Base-by-base conservation (phyloP, 495 filamentous ascomycete species). In the Parathielavia hyrcaniae region DNA sequence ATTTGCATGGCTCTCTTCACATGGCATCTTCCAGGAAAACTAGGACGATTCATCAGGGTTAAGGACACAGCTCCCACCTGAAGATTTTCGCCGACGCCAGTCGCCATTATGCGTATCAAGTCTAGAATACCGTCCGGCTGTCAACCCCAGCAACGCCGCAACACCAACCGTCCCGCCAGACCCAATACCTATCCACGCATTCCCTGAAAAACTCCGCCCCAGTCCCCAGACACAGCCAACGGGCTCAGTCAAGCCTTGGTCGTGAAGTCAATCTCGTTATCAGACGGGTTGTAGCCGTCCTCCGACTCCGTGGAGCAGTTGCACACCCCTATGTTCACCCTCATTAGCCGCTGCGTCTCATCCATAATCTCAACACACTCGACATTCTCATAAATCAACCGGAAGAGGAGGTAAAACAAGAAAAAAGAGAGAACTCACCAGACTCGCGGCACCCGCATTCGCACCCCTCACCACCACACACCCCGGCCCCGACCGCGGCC, bases 211-310 rank as follows among this genome's bases (percentile, higher is more conserved):
- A 43, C 38, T 12, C 50, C 50, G 1, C 30, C 13, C 14, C 36
- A 38, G 49, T 39, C 13, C 22, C 20, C 11, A 52, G 5, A 22
- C 17, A 11, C 38, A 32, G 10, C 1, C 36, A 23, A 39, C 35
- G 10, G 8, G 13, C 22, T 3, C 36, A 41, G 19, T 64, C 70
- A 77, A 64, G 71, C 67, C 73, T 81, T 81, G 59, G 85, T 87
- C 39, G 89, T 95, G 71, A 92, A 93, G 67, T 95, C 89, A 47
- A 76, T 85, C 81, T 95, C 90, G 63, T 81, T 75, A 19, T 78
- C 76, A 2, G 82, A 71, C 53, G 78, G 57, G 38, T 68, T 59
- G 50, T 58, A 73, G 1, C 73, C 74, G 58, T 79, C 76, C 54
- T 79, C 79, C 39, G 77, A 67, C 9, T 82, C 86, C 64, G 86